Evolutionary conservation across 1,139 yeast genomes (phyloP).

Genomic region (Maudiozyma humilis): DNA sequence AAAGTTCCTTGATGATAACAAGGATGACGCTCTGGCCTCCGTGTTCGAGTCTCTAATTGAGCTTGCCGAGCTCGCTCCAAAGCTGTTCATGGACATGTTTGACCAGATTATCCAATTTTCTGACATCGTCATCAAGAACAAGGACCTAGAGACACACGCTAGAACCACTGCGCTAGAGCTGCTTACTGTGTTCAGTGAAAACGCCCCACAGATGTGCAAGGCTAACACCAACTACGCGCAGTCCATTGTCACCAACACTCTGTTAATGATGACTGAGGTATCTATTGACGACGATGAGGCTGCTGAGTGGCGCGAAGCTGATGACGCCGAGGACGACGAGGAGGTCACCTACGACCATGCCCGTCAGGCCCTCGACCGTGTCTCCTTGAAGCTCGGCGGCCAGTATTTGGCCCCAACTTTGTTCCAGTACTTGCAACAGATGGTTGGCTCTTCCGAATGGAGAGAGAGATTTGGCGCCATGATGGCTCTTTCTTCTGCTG

Average conservation of each 20-base stretch:
- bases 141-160: slow-evolving; percentile 68
- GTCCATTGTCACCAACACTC: slow-evolving; percentile 62
- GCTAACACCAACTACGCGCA: slow-evolving; percentile 65
- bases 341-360: slow-evolving; percentile 89
- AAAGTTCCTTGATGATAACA: slow-evolving; percentile 67
- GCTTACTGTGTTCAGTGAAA: slow-evolving; percentile 82
- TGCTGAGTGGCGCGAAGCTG: slow-evolving; percentile 79
- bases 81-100: slow-evolving; percentile 85
- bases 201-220: slow-evolving; percentile 93
- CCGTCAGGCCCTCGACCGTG: slow-evolving; percentile 86
- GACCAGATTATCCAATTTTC: slow-evolving; percentile 78
- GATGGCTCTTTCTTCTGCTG: slow-evolving; percentile 94
- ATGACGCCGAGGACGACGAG: slow-evolving; percentile 74
- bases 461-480: slow-evolving; percentile 93
- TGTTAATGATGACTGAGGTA: slow-evolving; percentile 87
- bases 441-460: slow-evolving; percentile 75
- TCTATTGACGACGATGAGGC: slow-evolving; percentile 77
- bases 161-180: slow-evolving; percentile 84
- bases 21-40: slow-evolving; percentile 71
- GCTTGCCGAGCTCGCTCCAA: slow-evolving; percentile 87
- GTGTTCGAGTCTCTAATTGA: slow-evolving; percentile 88
- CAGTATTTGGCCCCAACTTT: slow-evolving; percentile 75
- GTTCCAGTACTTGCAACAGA: slow-evolving; percentile 76
- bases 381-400: slow-evolving; percentile 76
- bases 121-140: slow-evolving; percentile 70